A percentile compares a stretch with the other conserved stretches of the same genome.
Conservation (phyloP, 2,329 filamentous ascomycete species). For the Cadophora gregata region DNA sequence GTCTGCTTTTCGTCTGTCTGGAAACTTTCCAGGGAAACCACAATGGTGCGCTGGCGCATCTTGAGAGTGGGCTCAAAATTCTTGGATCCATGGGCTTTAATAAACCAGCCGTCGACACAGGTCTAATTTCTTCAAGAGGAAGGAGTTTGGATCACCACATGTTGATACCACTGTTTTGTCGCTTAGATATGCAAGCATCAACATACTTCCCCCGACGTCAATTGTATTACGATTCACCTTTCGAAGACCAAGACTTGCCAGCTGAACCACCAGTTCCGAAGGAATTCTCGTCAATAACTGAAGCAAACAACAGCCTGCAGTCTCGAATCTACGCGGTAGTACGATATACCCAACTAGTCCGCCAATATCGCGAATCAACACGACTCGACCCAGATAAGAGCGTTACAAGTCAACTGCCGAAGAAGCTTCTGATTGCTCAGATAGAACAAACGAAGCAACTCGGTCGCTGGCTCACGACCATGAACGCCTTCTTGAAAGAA, state of each 20-base stretch:
- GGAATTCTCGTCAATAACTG: background rate
- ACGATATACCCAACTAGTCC: constrained; percentile 1
- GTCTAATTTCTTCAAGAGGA: background rate
- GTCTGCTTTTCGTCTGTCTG: constrained; percentile 67
- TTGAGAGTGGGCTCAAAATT: constrained; percentile 35
- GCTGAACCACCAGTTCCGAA: background rate
- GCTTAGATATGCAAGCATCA: constrained; percentile 16
- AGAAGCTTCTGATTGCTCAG: background rate
- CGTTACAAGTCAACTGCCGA: background rate
- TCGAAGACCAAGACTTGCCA: background rate
- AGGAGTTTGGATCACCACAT: constrained; percentile 13
- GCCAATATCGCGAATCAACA: constrained; percentile 3
- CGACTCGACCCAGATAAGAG: background rate
- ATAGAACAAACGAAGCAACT: constrained; percentile 10
- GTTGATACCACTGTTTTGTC: constrained; percentile 12
- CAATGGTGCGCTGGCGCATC: constrained; percentile 32
- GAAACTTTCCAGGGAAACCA: constrained; percentile 48
- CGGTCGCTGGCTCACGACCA: constrained; percentile 1
- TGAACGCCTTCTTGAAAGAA: constrained; percentile 10
- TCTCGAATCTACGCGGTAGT: background rate
- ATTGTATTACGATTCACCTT: background rate
- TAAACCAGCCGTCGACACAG: background rate
- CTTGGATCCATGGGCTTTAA: constrained; percentile 29
- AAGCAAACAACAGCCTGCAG: constrained; percentile 12
- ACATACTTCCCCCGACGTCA: constrained; percentile 27